phyloP scores from a whole-genome alignment of 192 early-diverging fungal species.

The Bifiguratus adelaidae region DNA sequence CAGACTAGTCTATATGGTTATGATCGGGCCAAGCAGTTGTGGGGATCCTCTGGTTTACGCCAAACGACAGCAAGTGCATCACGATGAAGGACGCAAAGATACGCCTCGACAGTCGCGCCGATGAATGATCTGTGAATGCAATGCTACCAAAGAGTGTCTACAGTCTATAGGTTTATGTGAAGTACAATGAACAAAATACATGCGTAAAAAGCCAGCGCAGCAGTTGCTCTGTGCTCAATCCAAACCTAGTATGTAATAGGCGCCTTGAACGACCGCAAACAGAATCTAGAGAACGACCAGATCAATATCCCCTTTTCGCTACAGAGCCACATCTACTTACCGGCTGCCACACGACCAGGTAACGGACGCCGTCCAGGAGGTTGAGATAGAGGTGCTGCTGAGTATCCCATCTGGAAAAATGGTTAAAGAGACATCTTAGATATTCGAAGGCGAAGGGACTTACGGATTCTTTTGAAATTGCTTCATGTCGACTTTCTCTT shows the following conservation, averaged over 20 bases:
- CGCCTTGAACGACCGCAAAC: conserved; percentile 24
- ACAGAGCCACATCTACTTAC: conserved; percentile 13
- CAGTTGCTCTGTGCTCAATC: too few species aligned
- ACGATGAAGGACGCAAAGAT: too few species aligned
- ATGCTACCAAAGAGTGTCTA: too few species aligned
- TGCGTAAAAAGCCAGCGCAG: too few species aligned
- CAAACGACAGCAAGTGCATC: too few species aligned
- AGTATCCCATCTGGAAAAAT: conserved; percentile 40
- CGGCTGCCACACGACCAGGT: conserved; percentile 42
- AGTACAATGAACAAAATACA: too few species aligned
- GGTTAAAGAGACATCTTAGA: neutral
- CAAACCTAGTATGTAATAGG: conserved; percentile 31
- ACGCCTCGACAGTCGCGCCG: too few species aligned
- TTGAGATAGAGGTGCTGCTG: conserved; percentile 51
- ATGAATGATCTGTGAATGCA: too few species aligned
- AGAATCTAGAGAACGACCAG: conserved; percentile 19
- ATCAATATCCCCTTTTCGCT: neutral
- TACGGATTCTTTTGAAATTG: conserved; percentile 50
- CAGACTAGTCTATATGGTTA: too few species aligned
- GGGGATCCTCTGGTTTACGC: too few species aligned
- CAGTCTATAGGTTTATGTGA: too few species aligned
- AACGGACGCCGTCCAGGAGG: conserved; percentile 45
- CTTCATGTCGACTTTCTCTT: conserved; percentile 51
- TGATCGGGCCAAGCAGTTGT: too few species aligned
- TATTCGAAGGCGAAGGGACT: conserved; percentile 5